A percentile compares a stretch with the other conserved stretches of the same genome.
Evolutionary conservation across 768 basidiomycete genomes (phyloP).

Genomic region (Lactifluus echinatus): DNA sequence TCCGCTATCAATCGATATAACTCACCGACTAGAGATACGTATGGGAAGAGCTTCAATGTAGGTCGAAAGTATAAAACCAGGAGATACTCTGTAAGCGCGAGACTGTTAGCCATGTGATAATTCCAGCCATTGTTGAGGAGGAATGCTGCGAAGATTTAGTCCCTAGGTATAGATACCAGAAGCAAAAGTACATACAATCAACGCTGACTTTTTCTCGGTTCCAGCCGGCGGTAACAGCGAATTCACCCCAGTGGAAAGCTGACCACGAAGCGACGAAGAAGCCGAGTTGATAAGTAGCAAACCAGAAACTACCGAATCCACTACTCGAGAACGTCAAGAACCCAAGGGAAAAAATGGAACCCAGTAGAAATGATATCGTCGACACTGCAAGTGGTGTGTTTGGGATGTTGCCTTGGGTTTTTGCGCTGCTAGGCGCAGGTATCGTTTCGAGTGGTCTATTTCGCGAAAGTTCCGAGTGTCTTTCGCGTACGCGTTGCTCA

Average conservation of each 20-base stretch:
- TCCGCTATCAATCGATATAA: background rate
- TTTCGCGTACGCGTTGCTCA: slow-evolving; percentile 39
- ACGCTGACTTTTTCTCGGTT: slow-evolving; percentile 88
- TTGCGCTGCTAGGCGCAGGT: slow-evolving; percentile 31
- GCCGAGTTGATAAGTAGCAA: slow-evolving; percentile 69
- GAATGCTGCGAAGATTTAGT: slow-evolving; percentile 54
- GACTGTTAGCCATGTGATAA: slow-evolving; percentile 79
- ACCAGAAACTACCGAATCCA: slow-evolving; percentile 41
- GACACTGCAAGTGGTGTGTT: slow-evolving; percentile 81
- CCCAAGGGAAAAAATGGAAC: slow-evolving; percentile 58
- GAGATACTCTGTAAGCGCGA: slow-evolving; percentile 76
- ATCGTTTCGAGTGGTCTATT: slow-evolving; percentile 43
- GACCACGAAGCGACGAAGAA: slow-evolving; percentile 81
- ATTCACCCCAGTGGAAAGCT: slow-evolving; percentile 89
- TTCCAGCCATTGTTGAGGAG: slow-evolving; percentile 80
- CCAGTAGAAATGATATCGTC: slow-evolving; percentile 78
- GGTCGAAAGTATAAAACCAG: slow-evolving; percentile 61
- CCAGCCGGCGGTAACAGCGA: slow-evolving; percentile 92
- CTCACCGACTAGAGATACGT: slow-evolving; percentile 53
- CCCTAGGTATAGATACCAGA: background rate
- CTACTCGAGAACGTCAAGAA: slow-evolving; percentile 40
- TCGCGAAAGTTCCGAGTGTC: slow-evolving; percentile 27
- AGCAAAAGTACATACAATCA: slow-evolving; percentile 58
- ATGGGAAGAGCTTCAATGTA: slow-evolving; percentile 47
- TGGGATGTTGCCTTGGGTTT: slow-evolving; percentile 57